Conservation (phyloP, 2,329 filamentous ascomycete species). For the Thyridium curvatum region DNA sequence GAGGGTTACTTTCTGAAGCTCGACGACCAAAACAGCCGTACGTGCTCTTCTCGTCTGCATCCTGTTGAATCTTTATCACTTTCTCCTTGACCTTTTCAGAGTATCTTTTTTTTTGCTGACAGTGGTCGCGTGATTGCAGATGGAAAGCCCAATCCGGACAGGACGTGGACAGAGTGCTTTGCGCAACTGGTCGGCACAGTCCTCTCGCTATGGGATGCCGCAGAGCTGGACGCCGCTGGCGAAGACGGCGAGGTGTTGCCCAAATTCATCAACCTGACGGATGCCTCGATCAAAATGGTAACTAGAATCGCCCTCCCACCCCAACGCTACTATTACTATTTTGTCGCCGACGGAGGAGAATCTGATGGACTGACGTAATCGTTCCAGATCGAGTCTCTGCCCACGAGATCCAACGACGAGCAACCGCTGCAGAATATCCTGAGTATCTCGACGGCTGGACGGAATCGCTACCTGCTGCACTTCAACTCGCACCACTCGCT, state of each 20-base stretch:
- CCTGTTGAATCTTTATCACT: conserved; percentile 6
- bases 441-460: conserved; percentile 89
- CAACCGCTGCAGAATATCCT: conserved; percentile 89
- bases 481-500: conserved; percentile 93
- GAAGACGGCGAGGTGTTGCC: conserved; percentile 55
- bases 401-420: conserved; percentile 69
- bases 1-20: conserved; percentile 97
- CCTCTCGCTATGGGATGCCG: conserved; percentile 90
- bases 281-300: conserved; percentile 98
- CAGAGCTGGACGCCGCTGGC: conserved; percentile 80
- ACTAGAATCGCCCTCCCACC: conserved; percentile 9
- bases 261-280: conserved; percentile 87
- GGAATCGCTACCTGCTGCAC: conserved; percentile 91
- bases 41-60: conserved; percentile 27
- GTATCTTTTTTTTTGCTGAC: conserved; percentile 14
- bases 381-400: conserved; percentile 74
- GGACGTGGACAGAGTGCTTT: conserved; percentile 95
- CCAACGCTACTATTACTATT: not conserved
- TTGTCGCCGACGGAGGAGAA: too few species aligned
- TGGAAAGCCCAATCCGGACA: conserved; percentile 76
- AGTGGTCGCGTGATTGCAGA: conserved; percentile 42
- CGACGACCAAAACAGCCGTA: conserved; percentile 89
- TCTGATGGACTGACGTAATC: conserved; percentile 13
- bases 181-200: conserved; percentile 94
- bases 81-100: not conserved